Base-by-base conservation (phyloP, 2,329 filamentous ascomycete species). In the Apiospora marii region DNA sequence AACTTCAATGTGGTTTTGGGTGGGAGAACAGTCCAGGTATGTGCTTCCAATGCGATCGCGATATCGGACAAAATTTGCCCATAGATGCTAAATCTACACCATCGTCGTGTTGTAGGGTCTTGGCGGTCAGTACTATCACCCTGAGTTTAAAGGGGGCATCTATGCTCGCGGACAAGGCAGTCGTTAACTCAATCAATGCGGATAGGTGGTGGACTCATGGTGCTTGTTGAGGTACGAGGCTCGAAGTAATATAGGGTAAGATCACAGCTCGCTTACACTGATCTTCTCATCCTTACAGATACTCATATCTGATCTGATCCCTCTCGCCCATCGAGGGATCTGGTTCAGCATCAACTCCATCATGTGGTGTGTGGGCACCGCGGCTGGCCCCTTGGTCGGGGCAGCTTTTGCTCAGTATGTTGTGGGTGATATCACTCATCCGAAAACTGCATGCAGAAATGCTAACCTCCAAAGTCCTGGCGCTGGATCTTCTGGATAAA, bases 341-440 rank as follows among this genome's bases (percentile, higher is more conserved):
- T 82, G 78, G 76, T 80, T 74, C 71, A 81, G 51, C 76, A 79
- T 68, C 76, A 76, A 73, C 75, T 80, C 73, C 34, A 72, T 61
- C 30, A 74, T 76, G 74, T 75, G 74, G 89, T 84, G 87, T 1
- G 70, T 92, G 8, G 90, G 90, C 0, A 89, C 83, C 3, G 86
- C 89, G 0, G 81, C 82, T 22, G 88, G 88, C 0, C 89, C 85
- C 10, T 75, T 88, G 37, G 82, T 87, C 44, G 86, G 90, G 8
- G 89, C 88, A 34, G 87, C 84, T 2, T 88, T 90, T 73, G 83
- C 87, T 3, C 83, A 89, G 71, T 82, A 85, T 67, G 83, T 85
- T 1, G 74, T 37, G 22, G 37, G 30, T 37, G 34, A n/a, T 30
- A 1, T 2, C 24, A 1, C 53, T 34, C 13, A 73, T 49, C 41